Evolutionary conservation across 2,329 filamentous ascomycete genomes (phyloP).

Genomic region (Aureobasidium namibiae): DNA sequence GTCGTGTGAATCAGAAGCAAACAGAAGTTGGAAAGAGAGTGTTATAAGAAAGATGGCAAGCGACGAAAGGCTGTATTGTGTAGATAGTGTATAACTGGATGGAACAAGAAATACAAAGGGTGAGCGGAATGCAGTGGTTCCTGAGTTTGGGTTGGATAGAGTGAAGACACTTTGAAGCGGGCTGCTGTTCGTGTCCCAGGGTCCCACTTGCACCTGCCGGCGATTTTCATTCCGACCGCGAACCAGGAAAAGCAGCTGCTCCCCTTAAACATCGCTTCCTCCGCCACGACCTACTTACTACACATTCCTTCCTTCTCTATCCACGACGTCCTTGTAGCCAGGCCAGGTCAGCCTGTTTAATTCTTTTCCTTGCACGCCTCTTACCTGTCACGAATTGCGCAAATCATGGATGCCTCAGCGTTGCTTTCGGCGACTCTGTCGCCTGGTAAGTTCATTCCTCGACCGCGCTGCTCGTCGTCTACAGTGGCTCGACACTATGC

Average conservation of each 20-base stretch:
- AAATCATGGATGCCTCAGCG: constrained; percentile 90
- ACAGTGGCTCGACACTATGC: neutral
- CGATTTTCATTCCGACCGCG: constrained; percentile 8
- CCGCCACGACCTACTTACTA: constrained; percentile 3
- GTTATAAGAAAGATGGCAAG: neutral
- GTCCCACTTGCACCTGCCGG: constrained; percentile 11
- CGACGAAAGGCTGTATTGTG: neutral
- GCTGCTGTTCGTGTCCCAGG: constrained; percentile 7
- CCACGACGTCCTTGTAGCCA: constrained; percentile 2
- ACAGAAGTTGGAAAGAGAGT: neutral
- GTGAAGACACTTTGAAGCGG: constrained; percentile 9
- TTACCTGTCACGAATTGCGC: constrained; percentile 1
- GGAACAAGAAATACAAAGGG: neutral
- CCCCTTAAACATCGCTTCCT: constrained; percentile 8
- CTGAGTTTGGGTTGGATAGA: neutral
- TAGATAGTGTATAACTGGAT: neutral
- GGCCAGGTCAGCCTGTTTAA: constrained; percentile 11
- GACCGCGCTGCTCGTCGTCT: neutral
- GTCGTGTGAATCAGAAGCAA: neutral
- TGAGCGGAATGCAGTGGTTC: neutral
- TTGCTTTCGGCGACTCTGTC: constrained; percentile 96
- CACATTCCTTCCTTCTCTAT: constrained; percentile 3
- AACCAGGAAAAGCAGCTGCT: constrained; percentile 1
- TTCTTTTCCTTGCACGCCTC: neutral
- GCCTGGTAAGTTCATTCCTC: constrained; percentile 60